Evolutionary conservation across 352 stramenopile genomes (phyloP), one percentile per base, ranked within the genome.

Genomic region (Peronospora destructor): DNA sequence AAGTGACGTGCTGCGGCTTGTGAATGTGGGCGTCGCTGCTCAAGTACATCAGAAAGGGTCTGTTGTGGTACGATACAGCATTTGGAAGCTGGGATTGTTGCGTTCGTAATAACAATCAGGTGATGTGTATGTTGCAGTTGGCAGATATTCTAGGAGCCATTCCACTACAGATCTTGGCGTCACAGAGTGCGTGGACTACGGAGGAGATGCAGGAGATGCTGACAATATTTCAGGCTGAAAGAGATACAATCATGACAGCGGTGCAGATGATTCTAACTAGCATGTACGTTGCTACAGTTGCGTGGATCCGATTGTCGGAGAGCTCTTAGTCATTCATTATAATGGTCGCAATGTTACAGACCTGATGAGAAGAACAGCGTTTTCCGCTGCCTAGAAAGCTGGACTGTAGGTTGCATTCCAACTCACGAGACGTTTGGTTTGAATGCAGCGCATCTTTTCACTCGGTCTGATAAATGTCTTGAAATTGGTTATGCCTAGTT

Each of bases 381-480:
- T 8, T 52, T 90, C 17, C 71, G 65, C 16, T 90, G 79, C 29
- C 52, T 90, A 7, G 76, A 87, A 52, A 70, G 56, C 14, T 90
- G 79, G 79, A 58, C 80, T 40, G 45, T 82, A 13, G 79, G 79
- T 9, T 84, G 71, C 42, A 51, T 90, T 30, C 54, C 73, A 0
- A 53, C 55, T 0, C 56, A 73, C 3, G 64, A 73, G 13, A 35
- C 46, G 2, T 86, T 86, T 70, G 75, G 75, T 13, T 49, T 86
- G 17, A 70, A 56, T 39, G 59, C 66, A 6, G 36, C 57, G 11
- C 66, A 76, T 29, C 32, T 85, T 21, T 67, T 72, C 23, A 33
- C 56, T 49, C 47, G 69, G 72, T 63, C 56, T 17, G 25, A 45
- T 34, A 17, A 13, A 17, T 26, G 6, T 1, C 9, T 12, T 25